These are phyloP conservation scores for Silybum marianum DNA, from an alignment of 129 eudicot species.

Conservation along the genomic window DNA sequence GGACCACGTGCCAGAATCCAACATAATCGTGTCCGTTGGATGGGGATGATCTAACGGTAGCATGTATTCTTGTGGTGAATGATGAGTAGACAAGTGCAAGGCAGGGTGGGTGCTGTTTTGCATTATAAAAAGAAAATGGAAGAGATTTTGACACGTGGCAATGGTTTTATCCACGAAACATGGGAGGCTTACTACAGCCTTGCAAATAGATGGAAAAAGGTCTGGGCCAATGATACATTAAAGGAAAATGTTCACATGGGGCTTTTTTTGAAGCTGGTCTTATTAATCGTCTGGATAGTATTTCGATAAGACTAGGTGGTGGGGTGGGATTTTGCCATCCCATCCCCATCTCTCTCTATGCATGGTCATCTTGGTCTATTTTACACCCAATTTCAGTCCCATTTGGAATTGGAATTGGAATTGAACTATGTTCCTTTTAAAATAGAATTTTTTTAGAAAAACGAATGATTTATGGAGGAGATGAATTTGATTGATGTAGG, in stretches of 20 bases:
- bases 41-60: constrained; percentile 19
- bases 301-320: background rate
- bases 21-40: constrained; percentile 11
- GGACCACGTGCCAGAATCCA: constrained; percentile 29
- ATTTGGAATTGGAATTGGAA: too few species aligned
- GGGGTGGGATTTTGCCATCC: too few species aligned
- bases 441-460: too few species aligned
- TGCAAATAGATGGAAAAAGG: background rate
- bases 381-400: too few species aligned
- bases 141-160: constrained; percentile 35
- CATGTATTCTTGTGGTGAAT: constrained; percentile 21
- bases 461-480: too few species aligned
- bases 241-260: constrained; percentile 11
- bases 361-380: too few species aligned
- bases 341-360: too few species aligned
- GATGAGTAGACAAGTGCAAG: constrained; percentile 6
- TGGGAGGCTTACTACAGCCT: constrained; percentile 23
- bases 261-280: background rate
- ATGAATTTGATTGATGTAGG: too few species aligned
- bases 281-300: background rate
- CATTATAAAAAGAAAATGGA: background rate
- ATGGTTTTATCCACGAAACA: constrained; percentile 26
- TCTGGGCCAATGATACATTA: constrained; percentile 15
- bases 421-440: too few species aligned
- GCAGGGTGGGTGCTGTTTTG: constrained; percentile 13